These are phyloP conservation scores for Heterobasidion annosum DNA, from an alignment of 1,284 basidiomycete species.

Conservation along the genomic window DNA sequence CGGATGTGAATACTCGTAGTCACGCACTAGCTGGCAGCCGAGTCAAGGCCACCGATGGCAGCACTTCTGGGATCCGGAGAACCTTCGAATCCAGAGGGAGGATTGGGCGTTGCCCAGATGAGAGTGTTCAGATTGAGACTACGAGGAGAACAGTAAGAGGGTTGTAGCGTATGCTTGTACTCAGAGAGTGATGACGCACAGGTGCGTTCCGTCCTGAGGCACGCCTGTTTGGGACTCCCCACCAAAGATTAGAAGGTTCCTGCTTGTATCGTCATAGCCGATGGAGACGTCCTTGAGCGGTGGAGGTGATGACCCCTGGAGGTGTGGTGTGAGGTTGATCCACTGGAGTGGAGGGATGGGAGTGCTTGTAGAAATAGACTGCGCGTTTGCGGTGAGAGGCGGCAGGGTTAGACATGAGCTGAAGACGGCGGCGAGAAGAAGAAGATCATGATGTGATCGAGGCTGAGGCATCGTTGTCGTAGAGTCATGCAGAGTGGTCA, in stretches of 20 bases:
- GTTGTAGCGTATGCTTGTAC: neutral
- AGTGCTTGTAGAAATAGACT: constrained; percentile 25
- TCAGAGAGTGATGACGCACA: constrained; percentile 34
- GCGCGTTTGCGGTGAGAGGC: constrained; percentile 3
- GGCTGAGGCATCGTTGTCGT: neutral
- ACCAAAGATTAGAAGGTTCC: constrained; percentile 63
- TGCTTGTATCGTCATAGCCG: constrained; percentile 37
- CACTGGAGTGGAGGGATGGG: constrained; percentile 38
- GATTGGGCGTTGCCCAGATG: constrained; percentile 48
- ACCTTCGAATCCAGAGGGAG: constrained; percentile 34
- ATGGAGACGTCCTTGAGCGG: constrained; percentile 65
- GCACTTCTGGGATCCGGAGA: constrained; percentile 56
- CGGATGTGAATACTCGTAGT: constrained; percentile 2
- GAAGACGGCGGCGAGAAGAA: constrained; percentile 14
- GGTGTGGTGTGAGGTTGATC: constrained; percentile 56
- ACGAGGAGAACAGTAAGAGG: constrained; percentile 2
- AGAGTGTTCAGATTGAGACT: constrained; percentile 54
- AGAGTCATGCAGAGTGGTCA: neutral
- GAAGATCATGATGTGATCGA: constrained; percentile 3
- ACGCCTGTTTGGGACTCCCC: constrained; percentile 61
- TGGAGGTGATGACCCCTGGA: constrained; percentile 47
- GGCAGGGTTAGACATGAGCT: constrained; percentile 16
- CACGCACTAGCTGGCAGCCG: constrained; percentile 71
- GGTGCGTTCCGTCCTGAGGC: constrained; percentile 54
- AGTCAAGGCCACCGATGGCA: constrained; percentile 54